These are phyloP conservation scores for Neckera pumila DNA, from an alignment of 225 moss, liverwort and hornwort species.

Conservation along the genomic window DNA sequence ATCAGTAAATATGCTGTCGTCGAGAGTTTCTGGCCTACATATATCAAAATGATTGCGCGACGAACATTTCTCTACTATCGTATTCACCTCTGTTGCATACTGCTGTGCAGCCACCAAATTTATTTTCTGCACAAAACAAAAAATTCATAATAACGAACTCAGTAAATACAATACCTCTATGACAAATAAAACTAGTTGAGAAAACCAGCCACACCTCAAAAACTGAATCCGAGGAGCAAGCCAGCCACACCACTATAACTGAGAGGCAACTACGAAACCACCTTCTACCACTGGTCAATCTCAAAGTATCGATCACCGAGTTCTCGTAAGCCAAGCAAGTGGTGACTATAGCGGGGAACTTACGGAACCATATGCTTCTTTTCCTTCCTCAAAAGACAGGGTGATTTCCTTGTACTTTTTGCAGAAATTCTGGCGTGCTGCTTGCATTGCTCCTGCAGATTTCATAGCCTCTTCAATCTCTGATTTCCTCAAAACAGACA, in stretches of 20 bases:
- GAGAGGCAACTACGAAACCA: background rate
- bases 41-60: constrained; percentile 19
- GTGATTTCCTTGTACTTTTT: constrained; percentile 8
- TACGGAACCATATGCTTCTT: constrained; percentile 13
- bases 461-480: constrained; percentile 5
- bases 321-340: background rate
- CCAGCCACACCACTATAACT: background rate
- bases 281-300: background rate
- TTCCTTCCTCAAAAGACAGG: constrained; percentile 27
- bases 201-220: background rate
- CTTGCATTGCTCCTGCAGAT: background rate
- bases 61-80: constrained; percentile 2
- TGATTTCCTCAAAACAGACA: background rate
- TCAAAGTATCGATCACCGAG: background rate
- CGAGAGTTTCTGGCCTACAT: constrained; percentile 6
- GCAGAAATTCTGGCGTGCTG: constrained; percentile 15
- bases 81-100: constrained; percentile 23
- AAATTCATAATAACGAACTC: background rate
- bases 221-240: background rate
- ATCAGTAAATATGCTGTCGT: constrained; percentile 1
- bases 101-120: background rate
- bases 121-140: constrained; percentile 5
- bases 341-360: background rate
- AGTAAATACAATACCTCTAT: background rate
- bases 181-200: background rate